These are phyloP conservation scores for Mucor plumbeus DNA, from an alignment of 371 early-diverging fungal species.

Conservation along the genomic window DNA sequence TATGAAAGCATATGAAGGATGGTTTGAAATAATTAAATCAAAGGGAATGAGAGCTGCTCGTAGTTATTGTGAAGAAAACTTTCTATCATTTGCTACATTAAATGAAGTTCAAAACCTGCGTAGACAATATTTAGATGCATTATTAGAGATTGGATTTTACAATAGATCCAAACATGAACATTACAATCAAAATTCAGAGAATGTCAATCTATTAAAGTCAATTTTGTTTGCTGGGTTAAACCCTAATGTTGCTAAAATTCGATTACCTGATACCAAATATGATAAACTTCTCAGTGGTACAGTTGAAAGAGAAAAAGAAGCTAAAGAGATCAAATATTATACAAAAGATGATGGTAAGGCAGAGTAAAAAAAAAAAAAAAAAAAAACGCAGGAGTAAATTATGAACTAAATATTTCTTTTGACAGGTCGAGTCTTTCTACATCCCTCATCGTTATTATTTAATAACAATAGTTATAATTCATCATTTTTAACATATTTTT, in stretches of 20 bases:
- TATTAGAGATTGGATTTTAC: slow-evolving; percentile 68
- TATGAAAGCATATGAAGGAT: slow-evolving; percentile 68
- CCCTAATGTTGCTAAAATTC: slow-evolving; percentile 74
- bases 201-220: slow-evolving; percentile 62
- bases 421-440: slow-evolving; percentile 76
- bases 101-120: slow-evolving; percentile 57
- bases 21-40: slow-evolving; percentile 45
- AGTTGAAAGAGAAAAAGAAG: slow-evolving; percentile 74
- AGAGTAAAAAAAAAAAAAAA: background rate
- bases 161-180: slow-evolving; percentile 23
- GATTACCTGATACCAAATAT: slow-evolving; percentile 74
- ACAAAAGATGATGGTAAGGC: slow-evolving; percentile 60
- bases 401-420: background rate
- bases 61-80: slow-evolving; percentile 57
- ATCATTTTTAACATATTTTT: slow-evolving; percentile 74
- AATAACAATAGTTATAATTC: slow-evolving; percentile 60
- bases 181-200: slow-evolving; percentile 55
- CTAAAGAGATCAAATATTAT: slow-evolving; percentile 74
- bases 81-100: slow-evolving; percentile 60
- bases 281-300: slow-evolving; percentile 75
- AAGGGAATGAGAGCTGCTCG: slow-evolving; percentile 47
- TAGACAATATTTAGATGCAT: slow-evolving; percentile 61
- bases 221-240: slow-evolving; percentile 69
- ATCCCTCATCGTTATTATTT: slow-evolving; percentile 79
- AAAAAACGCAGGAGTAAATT: background rate